A percentile compares a stretch with the other conserved stretches of the same genome.
phyloP scores from a whole-genome alignment of 2,329 filamentous ascomycete species.

The Grosmannia serpens region DNA sequence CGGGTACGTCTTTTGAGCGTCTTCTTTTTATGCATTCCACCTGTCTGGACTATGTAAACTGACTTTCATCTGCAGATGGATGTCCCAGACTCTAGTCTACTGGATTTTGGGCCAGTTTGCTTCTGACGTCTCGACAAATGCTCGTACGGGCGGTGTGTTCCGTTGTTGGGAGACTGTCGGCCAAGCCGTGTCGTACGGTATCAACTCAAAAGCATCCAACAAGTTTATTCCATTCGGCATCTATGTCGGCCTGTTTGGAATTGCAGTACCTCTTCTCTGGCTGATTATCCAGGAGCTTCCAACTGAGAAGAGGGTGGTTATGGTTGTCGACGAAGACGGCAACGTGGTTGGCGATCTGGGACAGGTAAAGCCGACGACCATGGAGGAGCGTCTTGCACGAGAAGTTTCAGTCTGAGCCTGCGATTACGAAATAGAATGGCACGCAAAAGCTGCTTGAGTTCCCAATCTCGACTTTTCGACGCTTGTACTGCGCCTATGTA shows the following conservation, averaged over 20 bases:
- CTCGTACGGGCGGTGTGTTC: background rate
- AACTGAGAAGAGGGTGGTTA: background rate
- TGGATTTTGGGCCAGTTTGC: background rate
- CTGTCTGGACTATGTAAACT: background rate
- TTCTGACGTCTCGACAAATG: background rate
- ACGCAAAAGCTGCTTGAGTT: no score
- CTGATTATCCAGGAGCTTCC: background rate
- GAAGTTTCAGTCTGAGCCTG: background rate
- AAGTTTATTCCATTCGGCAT: constrained; percentile 3
- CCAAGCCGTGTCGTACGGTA: constrained; percentile 1
- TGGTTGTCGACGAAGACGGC: background rate
- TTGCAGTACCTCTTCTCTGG: background rate
- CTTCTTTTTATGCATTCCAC: background rate
- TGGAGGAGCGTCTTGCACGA: background rate
- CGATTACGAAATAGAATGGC: no score
- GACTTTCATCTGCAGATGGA: background rate
- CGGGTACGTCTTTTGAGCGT: background rate
- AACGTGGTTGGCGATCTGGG: background rate
- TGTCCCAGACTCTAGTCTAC: background rate
- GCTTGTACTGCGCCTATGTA: no score
- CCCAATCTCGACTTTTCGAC: no score
- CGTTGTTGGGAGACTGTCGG: background rate
- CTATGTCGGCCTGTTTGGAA: background rate
- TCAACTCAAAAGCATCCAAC: background rate
- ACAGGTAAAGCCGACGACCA: background rate